These are phyloP conservation scores for Suhomyces xylopsoci DNA, from an alignment of 805 yeast species.

Conservation along the genomic window DNA sequence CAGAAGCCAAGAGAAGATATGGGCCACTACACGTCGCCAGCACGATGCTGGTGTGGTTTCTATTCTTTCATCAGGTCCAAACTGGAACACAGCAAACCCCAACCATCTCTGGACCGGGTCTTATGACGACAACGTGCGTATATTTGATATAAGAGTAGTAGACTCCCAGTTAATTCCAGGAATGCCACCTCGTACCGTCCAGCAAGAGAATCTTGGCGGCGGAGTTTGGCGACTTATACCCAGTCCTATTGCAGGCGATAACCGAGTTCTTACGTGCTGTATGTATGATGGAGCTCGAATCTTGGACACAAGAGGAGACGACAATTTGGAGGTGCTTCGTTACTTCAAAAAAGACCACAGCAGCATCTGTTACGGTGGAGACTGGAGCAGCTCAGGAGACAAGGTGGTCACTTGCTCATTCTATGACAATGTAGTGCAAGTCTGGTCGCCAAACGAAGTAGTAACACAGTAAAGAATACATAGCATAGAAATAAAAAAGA, in stretches of 20 bases:
- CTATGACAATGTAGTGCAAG: constrained; percentile 79
- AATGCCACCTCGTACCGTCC: constrained; percentile 46
- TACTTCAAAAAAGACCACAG: constrained; percentile 69
- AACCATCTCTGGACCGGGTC: constrained; percentile 79
- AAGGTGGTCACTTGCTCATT: constrained; percentile 81
- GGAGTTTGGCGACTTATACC: constrained; percentile 95
- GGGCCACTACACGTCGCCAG: constrained; percentile 47
- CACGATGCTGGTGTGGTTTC: constrained; percentile 93
- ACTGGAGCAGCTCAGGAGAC: constrained; percentile 58
- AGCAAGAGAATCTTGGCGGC: constrained; percentile 65
- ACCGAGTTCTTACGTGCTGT: constrained; percentile 70
- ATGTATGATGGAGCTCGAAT: constrained; percentile 95
- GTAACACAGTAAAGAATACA: not conserved
- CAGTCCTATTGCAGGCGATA: constrained; percentile 30
- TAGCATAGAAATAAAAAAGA: too few species aligned
- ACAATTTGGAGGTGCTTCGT: constrained; percentile 29
- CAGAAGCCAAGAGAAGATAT: constrained; percentile 35
- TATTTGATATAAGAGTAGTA: constrained; percentile 62
- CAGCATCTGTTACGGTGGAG: constrained; percentile 96
- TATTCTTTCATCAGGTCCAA: constrained; percentile 47
- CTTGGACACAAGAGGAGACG: constrained; percentile 27
- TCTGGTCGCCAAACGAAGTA: constrained; percentile 51
- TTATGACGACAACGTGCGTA: constrained; percentile 76
- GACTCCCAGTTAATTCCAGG: constrained; percentile 43
- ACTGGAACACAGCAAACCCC: constrained; percentile 45